Evolutionary conservation across 768 basidiomycete genomes (phyloP), one percentile per base, ranked within the genome.

Genomic region (Amanita rimosa): DNA sequence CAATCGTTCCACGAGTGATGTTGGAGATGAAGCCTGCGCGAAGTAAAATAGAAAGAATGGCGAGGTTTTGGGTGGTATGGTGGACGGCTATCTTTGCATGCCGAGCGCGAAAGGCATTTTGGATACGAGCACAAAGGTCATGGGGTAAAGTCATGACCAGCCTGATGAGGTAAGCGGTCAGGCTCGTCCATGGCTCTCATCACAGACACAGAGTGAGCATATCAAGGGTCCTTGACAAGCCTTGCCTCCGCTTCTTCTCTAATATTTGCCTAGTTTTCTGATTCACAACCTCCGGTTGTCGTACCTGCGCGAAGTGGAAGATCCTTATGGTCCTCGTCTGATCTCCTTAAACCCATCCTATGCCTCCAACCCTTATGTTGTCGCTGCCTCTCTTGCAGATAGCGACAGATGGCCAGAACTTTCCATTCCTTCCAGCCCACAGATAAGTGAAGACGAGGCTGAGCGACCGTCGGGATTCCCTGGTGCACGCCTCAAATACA

Each of bases 71-170:
- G 31, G 78, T 85, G 39, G 77, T 85, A 66, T 96, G 93, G 27
- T 80, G 73, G 51, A 97, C 78, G 9, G 83, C 75, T 50, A 97
- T 72, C 53, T 71, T 73, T 34, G 76, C 74, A 67, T 93, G 87
- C 14, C 92, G 81, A 0, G 90, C 87, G 16, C 87, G 83, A 60
- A 93, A 93, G 11, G 92, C 90, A 59, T 96, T 96, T 68, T 92
- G 86, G 33, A 96, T 60, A 58, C 83, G 83, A n/a, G 92, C 76
- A 60, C 90, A 93, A 56, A 98, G 83, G 64, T 90, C 80, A 65
- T 85, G 79, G 0, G 94, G 85, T 38, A 86, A 77, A 24, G 77
- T 73, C 68, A 69, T 68, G n/a, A n/a, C n/a, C n/a, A n/a, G 29
- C 4, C 1, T 31, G 31, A 31, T 31, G 31, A 31, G 31, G 31